Evolutionary conservation across 768 basidiomycete species (phyloP), one percentile per base, ranked within the genome.

Genomic region (Suillus variegatus): DNA sequence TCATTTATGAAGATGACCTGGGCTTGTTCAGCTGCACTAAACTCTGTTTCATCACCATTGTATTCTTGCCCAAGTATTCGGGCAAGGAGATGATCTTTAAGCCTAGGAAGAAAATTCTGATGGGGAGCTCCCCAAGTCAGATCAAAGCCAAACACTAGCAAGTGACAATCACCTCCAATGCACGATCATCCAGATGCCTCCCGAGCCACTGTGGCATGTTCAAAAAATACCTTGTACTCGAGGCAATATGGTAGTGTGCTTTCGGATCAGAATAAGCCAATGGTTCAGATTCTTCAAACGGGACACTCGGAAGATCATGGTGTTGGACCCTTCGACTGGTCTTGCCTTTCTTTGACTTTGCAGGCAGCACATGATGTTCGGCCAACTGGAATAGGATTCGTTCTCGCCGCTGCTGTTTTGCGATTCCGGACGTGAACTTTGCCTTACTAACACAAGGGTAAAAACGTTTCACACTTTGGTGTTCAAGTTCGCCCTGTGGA

Each of bases 391-490:
- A 49, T 0, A 67, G 47, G n/a, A 58, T 32, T 62, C 68, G 9
- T 62, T 71, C 61, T 35, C 71, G 65, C 6, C 61, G 51, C 36
- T 72, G 65, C 9, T 68, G 70, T 5, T 65, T 54, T 1, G 74
- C 72, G 40, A 82, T 79, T 3, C 58, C 81, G 74, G 1, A 60
- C 7, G 1, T 52, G 47, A 25, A 68, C 61, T 25, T 74, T 2
- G 12, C n/a, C 64, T 81, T 81, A 66, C 78, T 80, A 0, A 79
- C 79, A 1, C 69, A 52, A 0, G 62, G 68, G 61, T 81, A 84
- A 38, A 77, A 65, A 0, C 68, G 69, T 67, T 84, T 84, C 18
- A 79, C 68, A 0, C 63, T 67, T 1, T 73, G 67, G 62, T 83
- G 81, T 57, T 79, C 73, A 0, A 73, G 69, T 67, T 82, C 81